Conservation (phyloP, 495 filamentous ascomycete species). For the Lasiosphaeria hispida region DNA sequence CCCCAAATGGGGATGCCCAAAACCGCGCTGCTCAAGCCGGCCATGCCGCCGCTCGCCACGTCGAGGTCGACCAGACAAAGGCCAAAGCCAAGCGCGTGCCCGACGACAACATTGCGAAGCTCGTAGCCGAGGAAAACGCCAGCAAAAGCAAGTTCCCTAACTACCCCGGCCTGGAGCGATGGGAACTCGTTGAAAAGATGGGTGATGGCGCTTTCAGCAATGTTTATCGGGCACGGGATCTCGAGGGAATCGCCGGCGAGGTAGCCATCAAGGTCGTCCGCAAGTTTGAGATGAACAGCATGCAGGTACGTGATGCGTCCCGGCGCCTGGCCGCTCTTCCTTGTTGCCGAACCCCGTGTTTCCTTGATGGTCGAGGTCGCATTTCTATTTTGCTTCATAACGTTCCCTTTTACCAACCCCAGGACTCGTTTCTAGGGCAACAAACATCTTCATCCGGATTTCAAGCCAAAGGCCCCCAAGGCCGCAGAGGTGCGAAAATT, state of each 20-base stretch:
- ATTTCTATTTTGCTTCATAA: slow-evolving; percentile 23
- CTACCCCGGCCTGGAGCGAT: slow-evolving; percentile 91
- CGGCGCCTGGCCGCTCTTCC: slow-evolving; percentile 15
- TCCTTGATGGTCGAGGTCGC: slow-evolving; percentile 23
- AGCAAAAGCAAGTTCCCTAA: slow-evolving; percentile 79
- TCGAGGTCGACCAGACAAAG: slow-evolving; percentile 36
- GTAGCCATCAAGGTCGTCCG: slow-evolving; percentile 98
- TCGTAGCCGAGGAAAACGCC: slow-evolving; percentile 88
- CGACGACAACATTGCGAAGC: slow-evolving; percentile 67
- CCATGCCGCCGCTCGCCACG: slow-evolving; percentile 55
- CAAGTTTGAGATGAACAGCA: slow-evolving; percentile 97
- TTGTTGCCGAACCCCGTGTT: slow-evolving; percentile 30
- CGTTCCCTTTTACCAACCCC: slow-evolving; percentile 43
- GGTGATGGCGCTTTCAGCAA: slow-evolving; percentile 99
- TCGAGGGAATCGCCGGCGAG: slow-evolving; percentile 63
- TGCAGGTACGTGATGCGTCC: slow-evolving; percentile 72
- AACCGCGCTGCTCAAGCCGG: slow-evolving; percentile 66
- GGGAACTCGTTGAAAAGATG: slow-evolving; percentile 94
- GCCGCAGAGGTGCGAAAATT: slow-evolving; percentile 90
- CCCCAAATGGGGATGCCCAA: slow-evolving; percentile 54
- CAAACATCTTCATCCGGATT: slow-evolving; percentile 86
- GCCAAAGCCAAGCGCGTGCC: slow-evolving; percentile 56
- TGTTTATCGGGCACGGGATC: slow-evolving; percentile 86
- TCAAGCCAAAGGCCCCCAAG: slow-evolving; percentile 84
- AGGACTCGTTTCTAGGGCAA: slow-evolving; percentile 61